Percentiles rank a stretch among this genome's conserved stretches.
These are phyloP conservation scores for Cynara cardunculus DNA, from an alignment of 129 eudicot genomes.

Conservation along the genomic window DNA sequence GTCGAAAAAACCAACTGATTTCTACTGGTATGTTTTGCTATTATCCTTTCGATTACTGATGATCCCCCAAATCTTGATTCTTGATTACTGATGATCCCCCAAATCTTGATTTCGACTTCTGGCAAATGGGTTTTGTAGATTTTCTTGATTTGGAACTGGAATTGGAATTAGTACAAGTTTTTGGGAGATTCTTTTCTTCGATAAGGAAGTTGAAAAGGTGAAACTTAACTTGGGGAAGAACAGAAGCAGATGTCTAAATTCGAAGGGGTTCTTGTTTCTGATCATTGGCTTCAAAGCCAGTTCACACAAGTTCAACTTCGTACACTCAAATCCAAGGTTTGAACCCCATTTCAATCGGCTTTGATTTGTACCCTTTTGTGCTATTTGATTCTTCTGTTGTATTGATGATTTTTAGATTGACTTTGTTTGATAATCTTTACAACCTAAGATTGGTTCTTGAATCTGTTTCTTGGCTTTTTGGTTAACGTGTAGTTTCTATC, in stretches of 20 bases:
- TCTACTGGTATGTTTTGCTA: neutral
- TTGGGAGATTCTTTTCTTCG: neutral
- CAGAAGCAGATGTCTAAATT: constrained; percentile 64
- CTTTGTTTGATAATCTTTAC: constrained; percentile 5
- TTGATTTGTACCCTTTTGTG: neutral
- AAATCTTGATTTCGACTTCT: constrained; percentile 1
- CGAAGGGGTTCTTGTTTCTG: constrained; percentile 85
- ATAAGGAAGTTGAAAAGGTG: neutral
- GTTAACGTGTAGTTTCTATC: constrained; percentile 48
- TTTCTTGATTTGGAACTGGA: neutral
- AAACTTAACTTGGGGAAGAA: neutral
- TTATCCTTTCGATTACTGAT: neutral
- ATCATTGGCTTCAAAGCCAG: constrained; percentile 92
- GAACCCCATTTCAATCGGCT: neutral
- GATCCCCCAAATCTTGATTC: neutral
- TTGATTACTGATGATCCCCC: neutral
- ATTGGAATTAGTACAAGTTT: neutral
- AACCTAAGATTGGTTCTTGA: neutral
- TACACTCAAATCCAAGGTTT: constrained; percentile 67
- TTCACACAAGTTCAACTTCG: constrained; percentile 91
- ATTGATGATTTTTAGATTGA: neutral
- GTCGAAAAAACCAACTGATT: neutral
- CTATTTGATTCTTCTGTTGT: neutral
- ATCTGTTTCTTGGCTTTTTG: neutral
- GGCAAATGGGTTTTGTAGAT: constrained; percentile 5